Percentiles rank a stretch among this genome's conserved stretches.
These are phyloP conservation scores for Oryza australiensis DNA, from an alignment of 176 grass and related monocot species.

Conservation along the genomic window DNA sequence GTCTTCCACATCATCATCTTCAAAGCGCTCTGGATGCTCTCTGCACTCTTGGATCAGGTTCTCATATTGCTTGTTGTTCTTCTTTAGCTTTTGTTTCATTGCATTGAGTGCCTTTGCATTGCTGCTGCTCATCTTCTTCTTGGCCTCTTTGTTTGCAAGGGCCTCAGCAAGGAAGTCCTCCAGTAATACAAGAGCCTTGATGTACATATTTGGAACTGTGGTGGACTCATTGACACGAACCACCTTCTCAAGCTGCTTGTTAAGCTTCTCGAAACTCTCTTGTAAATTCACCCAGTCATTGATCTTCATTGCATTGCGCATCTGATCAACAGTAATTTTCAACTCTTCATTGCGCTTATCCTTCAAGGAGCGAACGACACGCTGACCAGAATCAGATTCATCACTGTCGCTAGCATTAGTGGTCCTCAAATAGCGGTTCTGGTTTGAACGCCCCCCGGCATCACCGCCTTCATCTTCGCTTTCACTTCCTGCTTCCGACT, in stretches of 20 bases:
- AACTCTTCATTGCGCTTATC: slow-evolving; percentile 92
- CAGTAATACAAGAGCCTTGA: slow-evolving; percentile 79
- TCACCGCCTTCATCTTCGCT: slow-evolving; percentile 32
- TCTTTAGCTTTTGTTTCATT: slow-evolving; percentile 95
- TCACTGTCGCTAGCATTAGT: slow-evolving; percentile 61
- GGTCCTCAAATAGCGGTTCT: slow-evolving; percentile 56
- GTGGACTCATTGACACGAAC: slow-evolving; percentile 82
- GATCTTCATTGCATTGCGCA: slow-evolving; percentile 96
- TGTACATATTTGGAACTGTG: slow-evolving; percentile 72
- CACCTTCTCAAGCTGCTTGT: slow-evolving; percentile 98
- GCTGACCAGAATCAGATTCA: slow-evolving; percentile 69
- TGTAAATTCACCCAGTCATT: slow-evolving; percentile 94
- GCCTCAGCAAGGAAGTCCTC: slow-evolving; percentile 89
- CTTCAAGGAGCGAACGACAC: slow-evolving; percentile 68
- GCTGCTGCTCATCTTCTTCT: slow-evolving; percentile 99
- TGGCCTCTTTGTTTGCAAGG: slow-evolving; percentile 94
- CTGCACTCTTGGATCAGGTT: slow-evolving; percentile 67
- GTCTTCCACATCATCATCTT: slow-evolving; percentile 52
- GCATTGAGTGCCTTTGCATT: slow-evolving; percentile 81
- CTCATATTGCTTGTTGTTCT: slow-evolving; percentile 95
- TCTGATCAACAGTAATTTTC: slow-evolving; percentile 81
- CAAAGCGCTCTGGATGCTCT: slow-evolving; percentile 65
- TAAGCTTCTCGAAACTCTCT: slow-evolving; percentile 91
- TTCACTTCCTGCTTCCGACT: slow-evolving; percentile 47
- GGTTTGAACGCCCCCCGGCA: slow-evolving; percentile 9